Evolutionary conservation across 2,329 filamentous ascomycete genomes (phyloP).

Genomic region (Fusarium cicatricum): DNA sequence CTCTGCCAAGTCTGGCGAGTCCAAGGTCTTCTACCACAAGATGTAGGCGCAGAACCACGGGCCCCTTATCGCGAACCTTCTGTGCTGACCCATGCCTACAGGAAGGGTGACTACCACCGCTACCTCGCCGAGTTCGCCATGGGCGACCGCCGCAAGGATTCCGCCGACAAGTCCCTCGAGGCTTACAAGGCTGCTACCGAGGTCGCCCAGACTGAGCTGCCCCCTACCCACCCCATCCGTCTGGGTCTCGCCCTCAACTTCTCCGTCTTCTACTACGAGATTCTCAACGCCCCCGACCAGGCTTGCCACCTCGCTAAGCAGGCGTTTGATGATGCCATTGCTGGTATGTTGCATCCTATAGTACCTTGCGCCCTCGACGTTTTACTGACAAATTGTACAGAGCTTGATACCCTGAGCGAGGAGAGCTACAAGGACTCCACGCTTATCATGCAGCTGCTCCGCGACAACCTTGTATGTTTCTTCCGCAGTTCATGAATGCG

Average conservation of each 20-base stretch:
- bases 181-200: slow-evolving; percentile 99
- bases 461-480: slow-evolving; percentile 85
- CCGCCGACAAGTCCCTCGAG: slow-evolving; percentile 87
- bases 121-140: slow-evolving; percentile 94
- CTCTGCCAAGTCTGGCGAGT: slow-evolving; percentile 95
- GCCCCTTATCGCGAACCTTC: slow-evolving; percentile 76
- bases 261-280: slow-evolving; percentile 99
- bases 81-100: slow-evolving; percentile 57
- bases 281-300: slow-evolving; percentile 96
- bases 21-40: slow-evolving; percentile 99
- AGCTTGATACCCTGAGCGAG: slow-evolving; percentile 96
- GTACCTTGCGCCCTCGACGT: background rate
- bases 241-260: slow-evolving; percentile 98
- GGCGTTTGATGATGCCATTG: slow-evolving; percentile 98
- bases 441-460: slow-evolving; percentile 97
- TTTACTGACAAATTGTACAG: slow-evolving; percentile 53
- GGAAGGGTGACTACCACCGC: slow-evolving; percentile 98
- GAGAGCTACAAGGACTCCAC: slow-evolving; percentile 99
- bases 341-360: slow-evolving; percentile 56
- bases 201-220: slow-evolving; percentile 96
- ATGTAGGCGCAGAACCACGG: slow-evolving; percentile 80
- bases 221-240: slow-evolving; percentile 97
- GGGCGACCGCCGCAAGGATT: slow-evolving; percentile 89
- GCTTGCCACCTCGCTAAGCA: slow-evolving; percentile 99
- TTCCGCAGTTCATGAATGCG: no score